Evolutionary conservation across 306 rosid genomes (phyloP), one percentile per base, ranked within the genome.

Genomic region (Abrus precatorius): DNA sequence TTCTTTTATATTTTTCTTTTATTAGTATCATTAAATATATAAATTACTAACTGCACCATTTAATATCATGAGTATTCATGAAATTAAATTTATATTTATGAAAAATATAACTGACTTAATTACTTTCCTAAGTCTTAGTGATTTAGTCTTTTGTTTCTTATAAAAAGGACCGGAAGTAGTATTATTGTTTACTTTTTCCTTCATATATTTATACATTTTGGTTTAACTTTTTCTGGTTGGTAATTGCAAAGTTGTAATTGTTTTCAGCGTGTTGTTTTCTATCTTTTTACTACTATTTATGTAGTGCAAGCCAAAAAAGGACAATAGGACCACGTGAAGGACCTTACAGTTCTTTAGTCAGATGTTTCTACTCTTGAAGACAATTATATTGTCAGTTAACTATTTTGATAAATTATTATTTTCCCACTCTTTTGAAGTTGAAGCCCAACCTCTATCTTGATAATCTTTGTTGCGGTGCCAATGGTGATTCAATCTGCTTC

Each of bases 381-480:
- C 40, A 61, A 20, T 20, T 20, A 20, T 20, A 48, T 12, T 83
- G 76, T 14, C 66, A 61, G 59, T 45, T 28, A 50, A 53, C 34
- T 9, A 29, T 29, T 56, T 55, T 34, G 48, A 69, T 61, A 38
- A 72, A 32, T 7, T 70, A 7, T 14, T 7, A 33, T 7, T 75
- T 69, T 53, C 30, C 28, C 3, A 1, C 47, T 52, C 30, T 32
- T 47, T 52, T 65, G 20, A 52, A 45, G 69, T 63, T 84, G 30
- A 59, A 74, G 47, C 50, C 40, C 72, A 72, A 53, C 29, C 65
- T 79, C 49, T 52, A 10, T 29, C 36, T 30, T 14, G 36, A 55
- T 73, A 70, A 45, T 29, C 54, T 84, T 43, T 54, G 73, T 74
- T 74, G 81, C 45, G 14, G 29, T 47, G 32, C 57, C 6, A 47